Base-by-base conservation (phyloP, 1,139 yeast genomes). In the Blastobotrys serpentis region DNA sequence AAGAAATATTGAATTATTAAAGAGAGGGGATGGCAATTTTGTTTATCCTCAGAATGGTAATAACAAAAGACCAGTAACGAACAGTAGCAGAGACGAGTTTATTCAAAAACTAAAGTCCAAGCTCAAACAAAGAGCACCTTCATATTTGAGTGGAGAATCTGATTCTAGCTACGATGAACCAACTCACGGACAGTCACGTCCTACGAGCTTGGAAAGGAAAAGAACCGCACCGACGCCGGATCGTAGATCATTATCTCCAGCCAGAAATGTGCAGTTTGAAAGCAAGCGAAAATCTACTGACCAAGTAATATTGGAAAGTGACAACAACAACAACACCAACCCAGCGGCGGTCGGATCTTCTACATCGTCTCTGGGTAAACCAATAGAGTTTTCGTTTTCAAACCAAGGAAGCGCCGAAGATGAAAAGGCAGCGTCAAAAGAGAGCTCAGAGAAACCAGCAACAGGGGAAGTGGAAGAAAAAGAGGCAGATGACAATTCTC, bases 1-100 rank as follows among this genome's bases (percentile, higher is more conserved):
- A 6, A 65, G 70, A n/a, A 84, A 84, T 59, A 81, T 86, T 81
- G 70, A 75, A 56, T 83, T 82, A 56, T 66, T 86, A 45, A 67
- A 68, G 36, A 73, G 74, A 47, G 69, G 83, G 0, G 65, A 71
- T 5, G 89, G 89, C 0, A 72, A 75, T 25, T 61, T 74, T 5
- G 81, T 90, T 85, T 82, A 77, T 56, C 82, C 82, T 1, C 26
- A 21, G 13, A 13, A 34, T 7, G 14, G 38, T 14, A 32, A 16
- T 13, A 32, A 17, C 17, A 4, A 19, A 14, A 4, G 37, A 22
- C 32, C n/a, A 26, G 7, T 44, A 40, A 26, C 40, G 18, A 11
- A 36, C 21, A 19, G 14, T 21, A 29, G 43, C 14, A 56, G 55
- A 16, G 59, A 54, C n/a, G 59, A 56, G 21, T 46, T 56, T 3